phyloP scores from a whole-genome alignment of 345 rosid species.

The Pseudoturritis turrita region DNA sequence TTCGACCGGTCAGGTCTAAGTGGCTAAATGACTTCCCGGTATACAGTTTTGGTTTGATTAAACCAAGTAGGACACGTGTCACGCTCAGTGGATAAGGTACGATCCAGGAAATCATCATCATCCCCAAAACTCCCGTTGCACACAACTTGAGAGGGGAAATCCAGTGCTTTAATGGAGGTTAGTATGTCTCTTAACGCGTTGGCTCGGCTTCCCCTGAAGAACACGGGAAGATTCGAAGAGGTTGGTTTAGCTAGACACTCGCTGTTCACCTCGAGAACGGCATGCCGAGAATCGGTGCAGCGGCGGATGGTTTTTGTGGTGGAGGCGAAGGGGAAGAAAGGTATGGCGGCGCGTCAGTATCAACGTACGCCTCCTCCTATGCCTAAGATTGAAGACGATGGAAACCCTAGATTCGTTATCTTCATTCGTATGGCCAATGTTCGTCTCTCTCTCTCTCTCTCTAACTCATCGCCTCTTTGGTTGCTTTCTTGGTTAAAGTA shows the following conservation, averaged over 20 bases:
- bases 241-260: conserved; percentile 46
- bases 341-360: conserved; percentile 76
- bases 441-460: conserved; percentile 32
- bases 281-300: conserved; percentile 19
- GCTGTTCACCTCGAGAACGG: conserved; percentile 42
- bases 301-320: conserved; percentile 42
- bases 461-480: background rate
- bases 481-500: background rate
- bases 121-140: background rate
- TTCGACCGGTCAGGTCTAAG: too few species aligned
- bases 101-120: conserved; percentile 17
- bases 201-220: conserved; percentile 59
- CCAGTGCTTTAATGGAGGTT: conserved; percentile 47
- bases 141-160: background rate
- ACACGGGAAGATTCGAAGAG: conserved; percentile 48
- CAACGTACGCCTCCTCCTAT: conserved; percentile 63
- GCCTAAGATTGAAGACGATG: conserved; percentile 96
- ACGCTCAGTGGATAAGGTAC: conserved; percentile 19
- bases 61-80: conserved; percentile 6
- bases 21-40: background rate
- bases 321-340: conserved; percentile 83
- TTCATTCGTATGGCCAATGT: conserved; percentile 89
- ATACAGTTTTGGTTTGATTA: background rate
- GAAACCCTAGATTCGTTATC: conserved; percentile 84
- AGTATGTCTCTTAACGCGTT: conserved; percentile 70